Conservation (phyloP, 1,284 basidiomycete species). For the Marasmius sp. region DNA sequence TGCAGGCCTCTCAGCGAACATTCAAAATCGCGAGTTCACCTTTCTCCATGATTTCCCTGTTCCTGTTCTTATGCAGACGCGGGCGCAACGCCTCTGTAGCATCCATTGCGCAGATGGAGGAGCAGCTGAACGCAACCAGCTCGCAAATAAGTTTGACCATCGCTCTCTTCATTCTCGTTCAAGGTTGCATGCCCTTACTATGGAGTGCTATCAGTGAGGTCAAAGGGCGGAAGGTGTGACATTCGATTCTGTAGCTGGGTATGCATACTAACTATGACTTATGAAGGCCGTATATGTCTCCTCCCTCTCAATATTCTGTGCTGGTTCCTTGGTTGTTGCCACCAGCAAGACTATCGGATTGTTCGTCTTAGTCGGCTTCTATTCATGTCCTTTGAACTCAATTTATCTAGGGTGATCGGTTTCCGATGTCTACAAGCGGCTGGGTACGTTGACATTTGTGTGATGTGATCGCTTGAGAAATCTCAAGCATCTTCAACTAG, state of each 20-base stretch:
- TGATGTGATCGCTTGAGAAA: background rate
- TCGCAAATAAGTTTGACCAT: slow-evolving; percentile 73
- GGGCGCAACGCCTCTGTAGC: slow-evolving; percentile 35
- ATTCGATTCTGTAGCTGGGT: slow-evolving; percentile 1
- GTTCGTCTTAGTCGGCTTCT: slow-evolving; percentile 25
- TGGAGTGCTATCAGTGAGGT: slow-evolving; percentile 81
- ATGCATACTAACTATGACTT: slow-evolving; percentile 2
- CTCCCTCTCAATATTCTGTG: slow-evolving; percentile 58
- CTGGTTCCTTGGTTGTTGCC: slow-evolving; percentile 68
- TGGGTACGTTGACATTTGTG: slow-evolving; percentile 40
- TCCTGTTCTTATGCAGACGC: slow-evolving; percentile 25
- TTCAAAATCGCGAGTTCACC: slow-evolving; percentile 60
- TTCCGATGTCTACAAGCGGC: slow-evolving; percentile 71
- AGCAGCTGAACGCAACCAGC: slow-evolving; percentile 63
- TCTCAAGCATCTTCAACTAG: slow-evolving; percentile 33
- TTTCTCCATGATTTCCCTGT: background rate
- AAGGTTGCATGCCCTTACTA: slow-evolving; percentile 66
- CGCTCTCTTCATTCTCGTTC: slow-evolving; percentile 79
- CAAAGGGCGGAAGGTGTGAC: slow-evolving; percentile 71
- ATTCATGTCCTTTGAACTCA: background rate
- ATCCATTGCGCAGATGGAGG: slow-evolving; percentile 66
- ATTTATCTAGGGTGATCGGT: slow-evolving; percentile 54
- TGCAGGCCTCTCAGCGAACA: slow-evolving; percentile 66
- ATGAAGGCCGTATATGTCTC: slow-evolving; percentile 63
- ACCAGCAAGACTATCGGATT: slow-evolving; percentile 55